Percentiles rank a stretch among this genome's conserved stretches.
Conservation (phyloP, 371 early-diverging fungal species). For the Capniomyces stellatus region DNA sequence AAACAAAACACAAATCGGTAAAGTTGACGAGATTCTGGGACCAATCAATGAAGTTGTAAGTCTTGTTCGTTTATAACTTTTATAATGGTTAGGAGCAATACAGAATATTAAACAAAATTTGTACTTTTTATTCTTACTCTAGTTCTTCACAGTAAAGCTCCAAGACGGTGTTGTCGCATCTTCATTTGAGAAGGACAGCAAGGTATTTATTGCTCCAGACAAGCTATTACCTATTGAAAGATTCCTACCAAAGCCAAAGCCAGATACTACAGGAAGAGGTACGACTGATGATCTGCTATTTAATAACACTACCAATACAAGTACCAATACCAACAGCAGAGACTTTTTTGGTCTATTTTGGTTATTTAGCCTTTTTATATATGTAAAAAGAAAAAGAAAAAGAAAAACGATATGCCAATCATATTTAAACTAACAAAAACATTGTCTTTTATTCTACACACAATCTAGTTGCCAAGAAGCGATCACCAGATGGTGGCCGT, state of each 20-base stretch:
- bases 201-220: constrained; percentile 83
- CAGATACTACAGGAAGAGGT: constrained; percentile 15
- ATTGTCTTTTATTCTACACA: constrained; percentile 9
- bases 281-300: no score
- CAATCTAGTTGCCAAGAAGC: constrained; percentile 16
- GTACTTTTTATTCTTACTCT: neutral
- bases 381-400: no score
- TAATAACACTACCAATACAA: no score
- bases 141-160: constrained; percentile 86
- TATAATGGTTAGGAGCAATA: neutral
- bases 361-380: constrained; percentile 6
- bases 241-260: constrained; percentile 91
- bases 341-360: constrained; percentile 14
- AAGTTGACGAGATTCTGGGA: constrained; percentile 99
- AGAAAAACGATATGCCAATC: no score
- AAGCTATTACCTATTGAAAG: constrained; percentile 89
- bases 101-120: neutral
- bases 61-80: neutral
- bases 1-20: constrained; percentile 96
- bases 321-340: no score
- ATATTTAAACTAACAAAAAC: no score
- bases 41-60: constrained; percentile 77
- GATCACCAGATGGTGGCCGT: constrained; percentile 11
- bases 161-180: constrained; percentile 83
- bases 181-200: constrained; percentile 75